These are phyloP conservation scores for Leptographium flavum DNA, from an alignment of 2,329 filamentous ascomycete genomes.

Conservation along the genomic window DNA sequence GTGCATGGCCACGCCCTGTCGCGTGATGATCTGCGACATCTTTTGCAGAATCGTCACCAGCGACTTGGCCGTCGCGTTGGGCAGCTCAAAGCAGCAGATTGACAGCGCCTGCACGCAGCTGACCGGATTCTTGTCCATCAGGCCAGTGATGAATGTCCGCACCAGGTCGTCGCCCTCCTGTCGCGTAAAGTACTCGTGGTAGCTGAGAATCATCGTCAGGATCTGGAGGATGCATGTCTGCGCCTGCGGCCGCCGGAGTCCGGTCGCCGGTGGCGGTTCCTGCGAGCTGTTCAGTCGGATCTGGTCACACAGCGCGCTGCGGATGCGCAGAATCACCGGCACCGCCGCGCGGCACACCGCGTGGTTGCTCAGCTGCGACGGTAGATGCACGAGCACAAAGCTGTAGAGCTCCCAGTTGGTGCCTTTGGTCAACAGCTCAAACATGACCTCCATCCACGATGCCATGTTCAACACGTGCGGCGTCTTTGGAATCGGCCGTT, in stretches of 20 bases:
- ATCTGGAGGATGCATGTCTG: conserved; percentile 79
- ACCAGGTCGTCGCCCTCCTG: conserved; percentile 83
- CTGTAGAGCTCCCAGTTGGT: conserved; percentile 88
- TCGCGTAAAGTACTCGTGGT: conserved; percentile 72
- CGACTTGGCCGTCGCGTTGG: conserved; percentile 71
- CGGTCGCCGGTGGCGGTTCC: conserved; percentile 66
- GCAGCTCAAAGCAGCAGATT: conserved; percentile 89
- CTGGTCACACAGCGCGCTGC: conserved; percentile 68
- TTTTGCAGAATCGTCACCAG: conserved; percentile 77
- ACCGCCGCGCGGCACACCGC: conserved; percentile 65
- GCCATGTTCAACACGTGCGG: conserved; percentile 37
- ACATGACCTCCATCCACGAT: conserved; percentile 63
- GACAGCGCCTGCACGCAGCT: conserved; percentile 90
- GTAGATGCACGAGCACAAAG: conserved; percentile 73
- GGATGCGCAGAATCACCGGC: conserved; percentile 59
- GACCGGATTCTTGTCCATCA: conserved; percentile 78
- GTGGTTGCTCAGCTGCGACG: conserved; percentile 80
- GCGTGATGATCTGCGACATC: conserved; percentile 93
- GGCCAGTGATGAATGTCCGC: conserved; percentile 70
- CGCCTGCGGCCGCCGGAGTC: conserved; percentile 75
- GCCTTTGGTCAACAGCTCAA: conserved; percentile 58
- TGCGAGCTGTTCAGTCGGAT: conserved; percentile 63
- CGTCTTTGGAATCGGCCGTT: not conserved
- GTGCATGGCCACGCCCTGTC: conserved; percentile 80
- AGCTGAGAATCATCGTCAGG: conserved; percentile 78